Evolutionary conservation across 1,139 yeast genomes (phyloP).

Genomic region (Blastobotrys raffinosifermentans): DNA sequence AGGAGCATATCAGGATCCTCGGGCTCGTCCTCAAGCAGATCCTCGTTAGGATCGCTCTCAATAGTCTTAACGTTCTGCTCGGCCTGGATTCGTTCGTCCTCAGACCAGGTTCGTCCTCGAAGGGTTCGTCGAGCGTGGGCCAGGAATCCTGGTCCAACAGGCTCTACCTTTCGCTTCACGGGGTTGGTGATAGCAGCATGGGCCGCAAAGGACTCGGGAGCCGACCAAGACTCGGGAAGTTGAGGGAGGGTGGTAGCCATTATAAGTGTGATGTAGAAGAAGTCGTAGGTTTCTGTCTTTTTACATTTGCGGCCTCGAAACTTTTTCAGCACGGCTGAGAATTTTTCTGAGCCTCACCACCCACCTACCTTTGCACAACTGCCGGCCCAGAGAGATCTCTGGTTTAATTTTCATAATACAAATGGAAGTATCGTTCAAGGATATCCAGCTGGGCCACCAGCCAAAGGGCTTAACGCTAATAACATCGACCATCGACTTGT

Average conservation of each 20-base stretch:
- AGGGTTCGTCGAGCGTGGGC: slow-evolving; percentile 96
- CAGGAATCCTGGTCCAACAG: slow-evolving; percentile 91
- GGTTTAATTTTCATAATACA: not conserved
- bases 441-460: too few relatives aligned
- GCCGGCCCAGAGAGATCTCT: not conserved
- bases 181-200: slow-evolving; percentile 48
- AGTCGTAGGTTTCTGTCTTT: too few relatives aligned
- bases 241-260: slow-evolving; percentile 15
- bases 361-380: not conserved
- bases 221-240: slow-evolving; percentile 27
- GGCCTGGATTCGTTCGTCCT: slow-evolving; percentile 90
- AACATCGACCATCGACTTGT: slow-evolving; percentile 55
- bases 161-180: slow-evolving; percentile 84
- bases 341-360: too few relatives aligned
- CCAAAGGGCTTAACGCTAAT: slow-evolving; percentile 45
- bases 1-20: slow-evolving; percentile 65
- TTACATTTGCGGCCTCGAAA: not conserved
- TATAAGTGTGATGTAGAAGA: too few relatives aligned
- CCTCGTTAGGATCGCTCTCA: slow-evolving; percentile 66
- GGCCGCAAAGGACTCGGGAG: slow-evolving; percentile 30
- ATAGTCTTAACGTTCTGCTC: slow-evolving; percentile 74
- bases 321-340: not conserved
- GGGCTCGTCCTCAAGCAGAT: slow-evolving; percentile 73
- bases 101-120: slow-evolving; percentile 98
- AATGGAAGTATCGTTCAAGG: slow-evolving; percentile 6